Percentiles rank a stretch among this genome's conserved stretches.
Evolutionary conservation across 768 basidiomycete genomes (phyloP).

Genomic region (Leccinum rimulosum): DNA sequence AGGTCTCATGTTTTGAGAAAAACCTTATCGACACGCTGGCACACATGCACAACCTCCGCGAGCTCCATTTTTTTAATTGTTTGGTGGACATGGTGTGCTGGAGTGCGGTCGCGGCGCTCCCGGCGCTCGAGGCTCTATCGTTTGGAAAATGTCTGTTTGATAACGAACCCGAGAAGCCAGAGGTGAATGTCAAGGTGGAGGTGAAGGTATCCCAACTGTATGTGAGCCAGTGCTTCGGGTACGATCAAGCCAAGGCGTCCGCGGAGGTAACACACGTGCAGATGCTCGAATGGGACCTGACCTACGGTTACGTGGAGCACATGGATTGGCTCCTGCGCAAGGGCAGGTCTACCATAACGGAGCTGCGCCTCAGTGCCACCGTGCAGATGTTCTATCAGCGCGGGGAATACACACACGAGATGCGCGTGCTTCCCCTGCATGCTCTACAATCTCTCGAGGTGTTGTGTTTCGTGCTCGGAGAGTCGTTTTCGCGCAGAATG

Average conservation of each 20-base stretch:
- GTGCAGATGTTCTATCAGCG: too few relatives aligned
- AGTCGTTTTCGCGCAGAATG: not conserved
- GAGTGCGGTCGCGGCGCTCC: not conserved
- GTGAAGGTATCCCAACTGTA: not conserved
- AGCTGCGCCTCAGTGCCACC: not conserved
- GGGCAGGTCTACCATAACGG: not conserved
- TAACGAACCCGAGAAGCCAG: not conserved
- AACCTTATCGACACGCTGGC: too few relatives aligned
- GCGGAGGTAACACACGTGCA: not conserved
- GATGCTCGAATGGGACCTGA: not conserved
- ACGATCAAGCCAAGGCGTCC: not conserved
- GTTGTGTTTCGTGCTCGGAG: not conserved
- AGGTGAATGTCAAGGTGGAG: not conserved
- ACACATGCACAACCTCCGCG: not conserved
- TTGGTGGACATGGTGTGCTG: not conserved
- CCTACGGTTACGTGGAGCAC: not conserved
- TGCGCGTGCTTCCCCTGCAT: not conserved
- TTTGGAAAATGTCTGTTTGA: not conserved
- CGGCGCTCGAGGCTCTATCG: not conserved
- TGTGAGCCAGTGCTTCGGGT: not conserved
- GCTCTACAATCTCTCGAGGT: not conserved
- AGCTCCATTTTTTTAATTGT: not conserved
- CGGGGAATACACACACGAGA: not conserved
- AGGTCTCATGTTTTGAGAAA: too few relatives aligned
- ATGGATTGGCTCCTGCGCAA: not conserved